These are phyloP conservation scores for Tetradesmus lagerheimii DNA, from an alignment of 139 green algal genomes.

Conservation along the genomic window DNA sequence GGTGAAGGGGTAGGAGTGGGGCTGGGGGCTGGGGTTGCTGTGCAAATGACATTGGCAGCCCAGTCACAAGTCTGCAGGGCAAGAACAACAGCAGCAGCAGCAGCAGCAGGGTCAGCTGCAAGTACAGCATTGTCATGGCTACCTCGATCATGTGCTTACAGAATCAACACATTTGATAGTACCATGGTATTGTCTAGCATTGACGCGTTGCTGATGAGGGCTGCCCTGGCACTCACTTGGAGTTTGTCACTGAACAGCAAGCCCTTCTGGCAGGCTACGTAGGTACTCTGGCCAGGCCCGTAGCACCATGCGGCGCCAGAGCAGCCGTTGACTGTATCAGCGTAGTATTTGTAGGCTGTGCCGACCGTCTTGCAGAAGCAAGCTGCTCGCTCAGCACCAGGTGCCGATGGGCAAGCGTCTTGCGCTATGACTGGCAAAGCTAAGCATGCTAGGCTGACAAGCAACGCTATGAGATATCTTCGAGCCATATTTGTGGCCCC, in stretches of 20 bases:
- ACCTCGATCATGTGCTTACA: too few species aligned
- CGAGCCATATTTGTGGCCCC: background rate
- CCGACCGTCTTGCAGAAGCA: conserved; percentile 7
- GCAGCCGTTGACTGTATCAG: background rate
- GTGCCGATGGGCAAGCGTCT: background rate
- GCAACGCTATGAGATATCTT: background rate
- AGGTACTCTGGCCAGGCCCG: background rate
- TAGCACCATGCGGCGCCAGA: conserved; percentile 16
- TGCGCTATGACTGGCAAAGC: background rate
- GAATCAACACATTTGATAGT: too few species aligned
- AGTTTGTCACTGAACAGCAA: background rate
- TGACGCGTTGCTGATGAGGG: too few species aligned
- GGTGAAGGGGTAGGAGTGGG: background rate
- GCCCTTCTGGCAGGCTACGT: background rate
- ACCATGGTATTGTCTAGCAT: too few species aligned
- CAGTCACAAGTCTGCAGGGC: conserved; percentile 7
- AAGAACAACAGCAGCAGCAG: background rate
- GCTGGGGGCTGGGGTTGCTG: background rate
- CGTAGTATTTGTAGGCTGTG: conserved; percentile 14
- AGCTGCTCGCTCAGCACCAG: background rate
- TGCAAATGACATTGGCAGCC: background rate
- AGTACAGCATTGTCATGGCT: too few species aligned
- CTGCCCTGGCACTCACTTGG: background rate
- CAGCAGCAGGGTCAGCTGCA: background rate
- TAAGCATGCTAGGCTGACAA: background rate